These are phyloP conservation scores for Phytophthora macrochlamydospora DNA, from an alignment of 352 stramenopile genomes.

Conservation along the genomic window DNA sequence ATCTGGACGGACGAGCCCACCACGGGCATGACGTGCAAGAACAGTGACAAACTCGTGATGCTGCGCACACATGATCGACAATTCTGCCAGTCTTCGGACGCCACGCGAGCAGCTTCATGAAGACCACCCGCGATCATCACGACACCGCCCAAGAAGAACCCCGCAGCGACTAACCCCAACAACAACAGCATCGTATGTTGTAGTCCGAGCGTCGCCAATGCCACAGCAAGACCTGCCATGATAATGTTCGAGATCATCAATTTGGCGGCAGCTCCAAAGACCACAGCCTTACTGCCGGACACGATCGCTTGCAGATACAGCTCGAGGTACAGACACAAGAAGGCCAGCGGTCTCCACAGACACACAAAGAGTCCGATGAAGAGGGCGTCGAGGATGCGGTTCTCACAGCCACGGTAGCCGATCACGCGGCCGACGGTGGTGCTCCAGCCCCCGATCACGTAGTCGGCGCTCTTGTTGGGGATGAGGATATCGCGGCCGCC, in stretches of 20 bases:
- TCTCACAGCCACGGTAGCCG: slow-evolving; percentile 75
- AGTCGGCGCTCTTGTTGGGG: slow-evolving; percentile 54
- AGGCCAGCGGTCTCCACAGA: slow-evolving; percentile 78
- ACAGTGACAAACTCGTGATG: slow-evolving; percentile 83
- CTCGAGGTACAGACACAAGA: slow-evolving; percentile 83
- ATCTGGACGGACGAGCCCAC: slow-evolving; percentile 62
- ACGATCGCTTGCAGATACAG: slow-evolving; percentile 75
- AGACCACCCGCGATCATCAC: slow-evolving; percentile 67
- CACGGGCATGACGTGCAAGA: slow-evolving; percentile 73
- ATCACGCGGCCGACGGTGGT: slow-evolving; percentile 71
- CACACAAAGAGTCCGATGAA: slow-evolving; percentile 74
- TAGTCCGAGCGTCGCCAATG: slow-evolving; percentile 53
- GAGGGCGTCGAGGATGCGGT: slow-evolving; percentile 67
- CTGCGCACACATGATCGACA: slow-evolving; percentile 75
- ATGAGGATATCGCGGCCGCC: slow-evolving; percentile 40
- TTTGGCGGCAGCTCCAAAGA: slow-evolving; percentile 73
- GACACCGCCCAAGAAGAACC: slow-evolving; percentile 62
- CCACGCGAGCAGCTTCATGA: slow-evolving; percentile 49
- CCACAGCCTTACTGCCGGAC: slow-evolving; percentile 65
- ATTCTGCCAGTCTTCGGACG: slow-evolving; percentile 70
- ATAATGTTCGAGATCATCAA: slow-evolving; percentile 62
- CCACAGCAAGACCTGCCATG: slow-evolving; percentile 48
- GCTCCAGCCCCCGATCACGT: slow-evolving; percentile 57
- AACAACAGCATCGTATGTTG: slow-evolving; percentile 69
- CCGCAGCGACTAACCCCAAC: slow-evolving; percentile 42